These are phyloP conservation scores for Irpex sp. DNA, from an alignment of 1,284 basidiomycete genomes.

Conservation along the genomic window DNA sequence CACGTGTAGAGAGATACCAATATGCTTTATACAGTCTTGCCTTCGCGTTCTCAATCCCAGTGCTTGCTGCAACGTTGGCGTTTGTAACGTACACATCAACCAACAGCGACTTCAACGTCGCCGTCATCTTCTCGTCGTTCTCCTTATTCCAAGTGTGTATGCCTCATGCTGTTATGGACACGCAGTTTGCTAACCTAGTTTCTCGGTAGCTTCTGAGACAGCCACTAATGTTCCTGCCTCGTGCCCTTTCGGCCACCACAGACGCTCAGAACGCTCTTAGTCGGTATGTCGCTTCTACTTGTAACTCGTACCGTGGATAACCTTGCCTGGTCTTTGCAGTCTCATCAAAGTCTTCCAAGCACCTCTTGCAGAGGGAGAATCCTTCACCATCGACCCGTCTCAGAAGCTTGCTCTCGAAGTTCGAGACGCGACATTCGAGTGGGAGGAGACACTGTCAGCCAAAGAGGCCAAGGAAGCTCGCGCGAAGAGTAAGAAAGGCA, in stretches of 20 bases:
- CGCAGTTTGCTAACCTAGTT: not conserved
- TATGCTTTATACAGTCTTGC: constrained; percentile 37
- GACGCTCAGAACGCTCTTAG: constrained; percentile 63
- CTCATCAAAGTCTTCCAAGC: constrained; percentile 58
- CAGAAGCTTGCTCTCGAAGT: constrained; percentile 51
- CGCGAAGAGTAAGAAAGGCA: constrained; percentile 20
- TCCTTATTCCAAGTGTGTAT: constrained; percentile 58
- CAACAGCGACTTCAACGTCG: constrained; percentile 52
- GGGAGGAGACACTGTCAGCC: constrained; percentile 42
- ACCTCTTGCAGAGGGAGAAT: constrained; percentile 42
- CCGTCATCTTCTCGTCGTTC: constrained; percentile 68
- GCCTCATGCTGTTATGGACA: constrained; percentile 19
- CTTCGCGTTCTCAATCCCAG: constrained; percentile 53
- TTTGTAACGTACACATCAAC: constrained; percentile 71
- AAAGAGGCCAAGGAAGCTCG: constrained; percentile 19
- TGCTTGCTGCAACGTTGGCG: constrained; percentile 70
- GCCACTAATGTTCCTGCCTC: constrained; percentile 68
- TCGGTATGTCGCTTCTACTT: constrained; percentile 25
- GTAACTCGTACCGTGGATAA: not conserved
- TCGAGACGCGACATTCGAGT: constrained; percentile 58
- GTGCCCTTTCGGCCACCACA: constrained; percentile 58
- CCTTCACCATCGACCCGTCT: constrained; percentile 40
- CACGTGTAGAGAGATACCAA: not conserved
- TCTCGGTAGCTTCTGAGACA: constrained; percentile 51
- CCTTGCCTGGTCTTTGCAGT: not conserved